Evolutionary conservation across 257 asterid genomes (phyloP).

Genomic region (Nicotiana sylvestris): DNA sequence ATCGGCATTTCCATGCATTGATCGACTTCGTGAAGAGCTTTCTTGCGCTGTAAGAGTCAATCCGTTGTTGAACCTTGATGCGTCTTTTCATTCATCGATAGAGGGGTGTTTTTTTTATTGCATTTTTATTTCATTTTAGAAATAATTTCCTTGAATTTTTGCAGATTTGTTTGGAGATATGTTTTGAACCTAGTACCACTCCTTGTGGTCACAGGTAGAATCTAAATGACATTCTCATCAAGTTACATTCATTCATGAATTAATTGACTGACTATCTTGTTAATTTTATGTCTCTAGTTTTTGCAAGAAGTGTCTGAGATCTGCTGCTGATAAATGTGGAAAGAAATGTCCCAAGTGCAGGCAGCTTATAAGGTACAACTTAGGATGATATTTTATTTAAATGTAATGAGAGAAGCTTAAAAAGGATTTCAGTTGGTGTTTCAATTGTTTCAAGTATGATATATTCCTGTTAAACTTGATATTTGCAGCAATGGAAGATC

Average conservation of each 20-base stretch:
- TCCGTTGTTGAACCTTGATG: background rate
- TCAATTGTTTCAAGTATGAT: constrained; percentile 1
- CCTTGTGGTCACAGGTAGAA: constrained; percentile 96
- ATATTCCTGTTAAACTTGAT: background rate
- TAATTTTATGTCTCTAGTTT: constrained; percentile 41
- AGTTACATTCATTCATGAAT: background rate
- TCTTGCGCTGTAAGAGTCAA: constrained; percentile 75
- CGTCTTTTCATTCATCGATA: background rate
- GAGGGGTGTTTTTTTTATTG: background rate
- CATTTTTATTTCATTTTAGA: background rate
- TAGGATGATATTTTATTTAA: background rate
- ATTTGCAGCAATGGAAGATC: constrained; percentile 69
- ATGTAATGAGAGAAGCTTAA: background rate
- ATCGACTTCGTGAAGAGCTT: constrained; percentile 89
- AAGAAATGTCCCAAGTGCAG: constrained; percentile 97
- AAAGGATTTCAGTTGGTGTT: background rate
- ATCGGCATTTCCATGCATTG: constrained; percentile 66
- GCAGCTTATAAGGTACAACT: constrained; percentile 69
- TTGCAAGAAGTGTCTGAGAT: constrained; percentile 74
- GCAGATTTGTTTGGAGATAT: constrained; percentile 93
- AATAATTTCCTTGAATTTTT: constrained; percentile 7
- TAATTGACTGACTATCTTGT: background rate
- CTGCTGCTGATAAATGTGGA: constrained; percentile 95
- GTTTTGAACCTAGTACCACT: constrained; percentile 94
- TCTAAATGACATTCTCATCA: background rate